Evolutionary conservation across 208 protist species (phyloP).

Genomic region (Acanthamoeba sp.): DNA sequence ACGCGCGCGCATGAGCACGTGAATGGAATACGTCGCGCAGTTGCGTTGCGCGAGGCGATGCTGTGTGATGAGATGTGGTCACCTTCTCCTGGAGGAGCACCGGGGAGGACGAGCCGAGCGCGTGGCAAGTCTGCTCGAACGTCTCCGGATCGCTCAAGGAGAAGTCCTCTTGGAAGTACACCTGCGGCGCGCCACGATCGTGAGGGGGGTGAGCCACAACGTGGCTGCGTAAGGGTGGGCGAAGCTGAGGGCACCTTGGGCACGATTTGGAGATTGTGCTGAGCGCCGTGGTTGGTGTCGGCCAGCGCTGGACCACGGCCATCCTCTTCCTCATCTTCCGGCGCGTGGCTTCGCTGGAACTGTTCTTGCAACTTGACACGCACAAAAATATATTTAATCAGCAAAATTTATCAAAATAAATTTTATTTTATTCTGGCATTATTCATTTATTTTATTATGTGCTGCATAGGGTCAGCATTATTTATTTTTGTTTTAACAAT

Average conservation of each 20-base stretch:
- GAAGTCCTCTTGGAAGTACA: constrained; percentile 72
- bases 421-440: too few species aligned
- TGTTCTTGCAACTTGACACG: constrained; percentile 3
- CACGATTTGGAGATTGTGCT: background rate
- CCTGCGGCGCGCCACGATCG: background rate
- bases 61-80: background rate
- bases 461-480: too few species aligned
- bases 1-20: too few species aligned
- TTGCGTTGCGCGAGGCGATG: background rate
- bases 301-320: background rate
- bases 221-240: background rate
- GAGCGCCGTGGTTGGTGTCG: background rate
- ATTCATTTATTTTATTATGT: too few species aligned
- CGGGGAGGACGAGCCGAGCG: constrained; percentile 3
- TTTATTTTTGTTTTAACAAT: too few species aligned
- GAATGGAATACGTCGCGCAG: background rate
- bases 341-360: background rate
- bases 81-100: constrained; percentile 70
- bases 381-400: background rate
- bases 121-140: constrained; percentile 61
- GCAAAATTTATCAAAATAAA: constrained; percentile 11
- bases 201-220: background rate
- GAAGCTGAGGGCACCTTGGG: background rate
- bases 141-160: constrained; percentile 53
- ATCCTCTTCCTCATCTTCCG: background rate